Evolutionary conservation across 768 basidiomycete species (phyloP).

Genomic region (Boletus rubropictus): DNA sequence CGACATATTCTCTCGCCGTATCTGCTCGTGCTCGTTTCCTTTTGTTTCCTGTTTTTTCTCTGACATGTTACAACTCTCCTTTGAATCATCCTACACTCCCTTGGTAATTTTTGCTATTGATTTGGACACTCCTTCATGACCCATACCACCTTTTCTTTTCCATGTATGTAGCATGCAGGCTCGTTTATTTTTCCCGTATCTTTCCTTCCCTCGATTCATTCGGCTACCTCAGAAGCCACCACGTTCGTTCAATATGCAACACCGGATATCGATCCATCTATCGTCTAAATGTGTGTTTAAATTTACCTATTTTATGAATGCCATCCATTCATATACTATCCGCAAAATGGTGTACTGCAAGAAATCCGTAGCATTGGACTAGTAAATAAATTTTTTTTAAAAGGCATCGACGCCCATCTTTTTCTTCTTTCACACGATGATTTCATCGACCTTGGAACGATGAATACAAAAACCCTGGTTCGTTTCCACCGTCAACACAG

Average conservation of each 20-base stretch:
- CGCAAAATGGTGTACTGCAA: background rate
- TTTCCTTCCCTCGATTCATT: slow-evolving; percentile 1
- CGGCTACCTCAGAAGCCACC: slow-evolving; percentile 2
- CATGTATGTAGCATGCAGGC: slow-evolving; percentile 29
- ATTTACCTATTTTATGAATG: slow-evolving; percentile 13
- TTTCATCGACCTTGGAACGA: slow-evolving; percentile 63
- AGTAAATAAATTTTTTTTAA: background rate
- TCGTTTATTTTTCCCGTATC: slow-evolving; percentile 3
- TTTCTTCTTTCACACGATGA: slow-evolving; percentile 32
- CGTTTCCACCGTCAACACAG: background rate
- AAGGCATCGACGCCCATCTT: background rate
- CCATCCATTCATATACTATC: slow-evolving; percentile 10
- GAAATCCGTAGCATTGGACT: background rate
- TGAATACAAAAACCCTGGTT: slow-evolving; percentile 53
- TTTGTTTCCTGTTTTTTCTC: background rate
- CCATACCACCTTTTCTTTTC: slow-evolving; percentile 15
- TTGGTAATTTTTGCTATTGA: slow-evolving; percentile 29
- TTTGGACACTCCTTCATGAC: slow-evolving; percentile 10
- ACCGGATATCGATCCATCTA: slow-evolving; percentile 20
- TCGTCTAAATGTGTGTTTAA: slow-evolving; percentile 14
- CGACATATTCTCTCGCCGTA: background rate
- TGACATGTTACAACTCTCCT: slow-evolving; percentile 14
- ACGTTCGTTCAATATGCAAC: slow-evolving; percentile 16
- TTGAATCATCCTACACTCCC: slow-evolving; percentile 27
- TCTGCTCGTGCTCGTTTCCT: slow-evolving; percentile 5